Conservation (phyloP, 495 filamentous ascomycete species). For the Penicillium bovifimosum region DNA sequence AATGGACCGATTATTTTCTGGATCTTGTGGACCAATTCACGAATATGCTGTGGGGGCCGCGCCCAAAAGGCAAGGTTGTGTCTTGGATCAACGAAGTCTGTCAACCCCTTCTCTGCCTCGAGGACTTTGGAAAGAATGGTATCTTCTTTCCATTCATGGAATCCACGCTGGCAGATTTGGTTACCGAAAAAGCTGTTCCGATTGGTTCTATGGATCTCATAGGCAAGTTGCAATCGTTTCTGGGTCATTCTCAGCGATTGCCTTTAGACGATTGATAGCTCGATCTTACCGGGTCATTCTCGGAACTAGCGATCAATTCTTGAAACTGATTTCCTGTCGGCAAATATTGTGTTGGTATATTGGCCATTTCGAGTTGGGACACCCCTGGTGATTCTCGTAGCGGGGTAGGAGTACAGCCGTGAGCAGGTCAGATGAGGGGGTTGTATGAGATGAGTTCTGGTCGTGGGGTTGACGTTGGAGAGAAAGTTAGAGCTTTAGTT, state of each 20-base stretch:
- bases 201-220: constrained; percentile 63
- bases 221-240: constrained; percentile 65
- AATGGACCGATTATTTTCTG: constrained; percentile 58
- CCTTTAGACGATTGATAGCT: not conserved
- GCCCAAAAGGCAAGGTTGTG: constrained; percentile 86
- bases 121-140: constrained; percentile 62
- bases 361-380: constrained; percentile 16
- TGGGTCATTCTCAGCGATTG: constrained; percentile 25
- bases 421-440: not conserved
- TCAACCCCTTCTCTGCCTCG: constrained; percentile 31
- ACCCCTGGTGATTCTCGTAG: not conserved
- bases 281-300: constrained; percentile 50
- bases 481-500: too few relatives aligned
- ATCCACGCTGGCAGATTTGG: constrained; percentile 63
- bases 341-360: constrained; percentile 5
- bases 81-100: constrained; percentile 59
- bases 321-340: constrained; percentile 64
- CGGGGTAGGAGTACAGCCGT: constrained; percentile 1
- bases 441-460: not conserved
- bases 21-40: constrained; percentile 57
- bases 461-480: not conserved
- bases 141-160: constrained; percentile 67
- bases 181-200: constrained; percentile 66
- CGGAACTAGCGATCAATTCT: constrained; percentile 58
- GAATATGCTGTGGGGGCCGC: constrained; percentile 65